Conservation (phyloP, 257 asterid genomes). For the Sherardia arvensis region DNA sequence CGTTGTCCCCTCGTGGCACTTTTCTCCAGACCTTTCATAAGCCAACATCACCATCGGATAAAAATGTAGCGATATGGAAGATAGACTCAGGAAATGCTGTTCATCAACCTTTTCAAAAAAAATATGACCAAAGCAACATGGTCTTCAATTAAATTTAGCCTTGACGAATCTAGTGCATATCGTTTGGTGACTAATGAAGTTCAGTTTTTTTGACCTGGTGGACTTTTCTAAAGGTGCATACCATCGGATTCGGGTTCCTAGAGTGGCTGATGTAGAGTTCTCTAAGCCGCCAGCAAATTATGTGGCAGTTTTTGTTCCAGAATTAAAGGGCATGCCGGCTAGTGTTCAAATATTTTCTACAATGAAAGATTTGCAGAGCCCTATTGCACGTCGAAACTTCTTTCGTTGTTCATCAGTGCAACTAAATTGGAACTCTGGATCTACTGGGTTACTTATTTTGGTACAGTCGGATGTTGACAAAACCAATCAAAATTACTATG, state of each 20-base stretch:
- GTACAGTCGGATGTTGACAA: conserved; percentile 98
- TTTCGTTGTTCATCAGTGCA: conserved; percentile 92
- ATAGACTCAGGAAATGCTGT: conserved; percentile 57
- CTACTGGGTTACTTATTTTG: conserved; percentile 76
- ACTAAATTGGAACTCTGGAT: conserved; percentile 72
- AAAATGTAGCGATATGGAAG: conserved; percentile 69
- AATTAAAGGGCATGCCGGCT: conserved; percentile 99
- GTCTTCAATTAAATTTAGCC: conserved; percentile 64
- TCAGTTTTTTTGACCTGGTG: conserved; percentile 61
- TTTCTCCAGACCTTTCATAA: conserved; percentile 87
- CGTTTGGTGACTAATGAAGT: conserved; percentile 86
- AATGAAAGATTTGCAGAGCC: conserved; percentile 63
- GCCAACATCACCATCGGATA: conserved; percentile 55
- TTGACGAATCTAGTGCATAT: conserved; percentile 66
- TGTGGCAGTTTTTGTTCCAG: conserved; percentile 87
- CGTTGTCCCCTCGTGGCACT: conserved; percentile 75
- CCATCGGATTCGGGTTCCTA: conserved; percentile 80
- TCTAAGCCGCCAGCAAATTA: conserved; percentile 62
- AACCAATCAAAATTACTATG: conserved; percentile 97
- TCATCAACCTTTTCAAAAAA: conserved; percentile 60
- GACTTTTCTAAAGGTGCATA: conserved; percentile 68
- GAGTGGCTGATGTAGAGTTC: conserved; percentile 71
- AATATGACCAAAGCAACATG: conserved; percentile 80
- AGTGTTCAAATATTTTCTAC: conserved; percentile 75
- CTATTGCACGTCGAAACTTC: conserved; percentile 82